Evolutionary conservation across 495 filamentous ascomycete genomes (phyloP), one percentile per base, ranked within the genome.

Genomic region (Tuber aestivum): DNA sequence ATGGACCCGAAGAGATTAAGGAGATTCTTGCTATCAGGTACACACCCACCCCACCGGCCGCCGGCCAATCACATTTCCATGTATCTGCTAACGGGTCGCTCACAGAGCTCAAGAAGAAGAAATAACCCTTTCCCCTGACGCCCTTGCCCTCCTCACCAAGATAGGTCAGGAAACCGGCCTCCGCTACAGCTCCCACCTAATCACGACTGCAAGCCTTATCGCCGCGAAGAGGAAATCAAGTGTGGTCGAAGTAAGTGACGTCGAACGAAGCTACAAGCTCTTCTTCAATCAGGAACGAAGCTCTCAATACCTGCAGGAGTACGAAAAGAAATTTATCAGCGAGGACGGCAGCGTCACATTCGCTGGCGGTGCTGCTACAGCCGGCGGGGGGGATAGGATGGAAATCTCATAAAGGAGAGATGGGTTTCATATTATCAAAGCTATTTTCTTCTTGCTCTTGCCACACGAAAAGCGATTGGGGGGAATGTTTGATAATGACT

Each of bases 131-230:
- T 92, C 92, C 1, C 87, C 94, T 3, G 93, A 97, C 83, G 95
- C 96, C 1, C 87, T 99, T 10, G 94, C 93, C 5, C 88, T 98
- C 10, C 88, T 99, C 35, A 95, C 95, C 70, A 97, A 97, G 86
- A 95, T 97, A 81, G 96, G 94, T 38, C 89, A 95, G 78, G 95
- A 99, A 84, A 91, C 94, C 10, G 94, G 95, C 42, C 87, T 99
- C 27, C 87, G 95, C 72, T 99, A 99, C 83, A 94, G 93, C 5
- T 94, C 93, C 86, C 97, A 98, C 82, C 90, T 98, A 35, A 97
- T 99, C 85, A 97, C 92, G 10, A 97, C 96, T 2, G 94, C 93
- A 8, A 89, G 94, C 83, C 88, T 98, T 21, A 87, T 97, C 72
- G 87, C 79, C 87, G 85, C 87, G 68, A 98, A 98, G 88, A 87